Percentiles rank a stretch among this genome's conserved stretches.
These are phyloP conservation scores for Zygnema circumcarinatum DNA, from an alignment of 139 green algal genomes.

Conservation along the genomic window DNA sequence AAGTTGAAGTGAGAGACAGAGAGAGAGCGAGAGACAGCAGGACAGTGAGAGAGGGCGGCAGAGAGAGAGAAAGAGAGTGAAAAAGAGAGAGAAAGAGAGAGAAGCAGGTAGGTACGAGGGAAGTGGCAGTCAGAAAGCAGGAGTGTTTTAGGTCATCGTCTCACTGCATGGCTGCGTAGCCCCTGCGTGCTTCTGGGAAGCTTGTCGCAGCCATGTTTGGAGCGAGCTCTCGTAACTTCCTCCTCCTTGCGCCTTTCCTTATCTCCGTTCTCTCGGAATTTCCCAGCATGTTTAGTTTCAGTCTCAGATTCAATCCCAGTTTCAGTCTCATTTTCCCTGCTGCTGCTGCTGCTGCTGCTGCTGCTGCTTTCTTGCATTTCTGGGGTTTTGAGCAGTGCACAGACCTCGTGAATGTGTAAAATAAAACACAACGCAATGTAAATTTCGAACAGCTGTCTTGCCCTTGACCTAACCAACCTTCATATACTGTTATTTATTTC, in stretches of 20 bases:
- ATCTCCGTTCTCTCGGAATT: constrained; percentile 9
- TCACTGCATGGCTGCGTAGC: neutral
- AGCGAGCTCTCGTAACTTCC: neutral
- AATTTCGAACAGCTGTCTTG: neutral
- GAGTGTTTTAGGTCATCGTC: too few relatives aligned
- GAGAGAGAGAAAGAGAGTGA: too few relatives aligned
- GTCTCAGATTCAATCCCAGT: neutral
- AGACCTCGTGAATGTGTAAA: neutral
- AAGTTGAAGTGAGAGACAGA: too few relatives aligned
- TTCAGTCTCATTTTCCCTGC: constrained; percentile 2
- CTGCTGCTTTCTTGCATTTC: constrained; percentile 10
- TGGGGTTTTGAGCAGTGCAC: neutral
- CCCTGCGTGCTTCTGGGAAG: neutral
- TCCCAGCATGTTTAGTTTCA: neutral
- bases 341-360: neutral
- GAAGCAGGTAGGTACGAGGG: too few relatives aligned
- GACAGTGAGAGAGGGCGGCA: too few relatives aligned
- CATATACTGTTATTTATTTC: too few relatives aligned
- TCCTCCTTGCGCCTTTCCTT: constrained; percentile 10
- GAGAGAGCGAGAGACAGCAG: too few relatives aligned
- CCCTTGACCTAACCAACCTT: neutral
- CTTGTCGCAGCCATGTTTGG: neutral
- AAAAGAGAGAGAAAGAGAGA: too few relatives aligned
- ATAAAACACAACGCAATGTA: neutral
- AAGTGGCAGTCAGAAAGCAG: too few relatives aligned